A percentile compares a stretch with the other conserved stretches of the same genome.
These are phyloP conservation scores for Paspalum vaginatum DNA, from an alignment of 176 grass and related monocot species.

Conservation along the genomic window DNA sequence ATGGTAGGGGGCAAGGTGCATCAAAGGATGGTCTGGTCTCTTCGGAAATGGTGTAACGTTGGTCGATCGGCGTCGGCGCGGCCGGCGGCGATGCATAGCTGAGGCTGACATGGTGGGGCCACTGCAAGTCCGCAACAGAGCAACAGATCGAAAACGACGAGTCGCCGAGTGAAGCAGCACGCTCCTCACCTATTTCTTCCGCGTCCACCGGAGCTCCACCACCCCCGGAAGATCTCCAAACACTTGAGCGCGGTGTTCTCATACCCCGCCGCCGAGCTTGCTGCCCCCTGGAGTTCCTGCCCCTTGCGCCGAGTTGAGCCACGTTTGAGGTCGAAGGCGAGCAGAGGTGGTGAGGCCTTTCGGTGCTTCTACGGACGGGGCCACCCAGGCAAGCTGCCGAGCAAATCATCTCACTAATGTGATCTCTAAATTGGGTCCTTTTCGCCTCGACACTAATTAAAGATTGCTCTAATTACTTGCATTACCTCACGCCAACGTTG, in stretches of 20 bases:
- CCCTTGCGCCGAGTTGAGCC: background rate
- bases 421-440: background rate
- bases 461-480: background rate
- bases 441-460: background rate
- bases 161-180: background rate
- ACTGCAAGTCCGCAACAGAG: no score
- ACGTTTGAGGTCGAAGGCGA: background rate
- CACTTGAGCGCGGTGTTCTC: background rate
- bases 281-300: background rate
- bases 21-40: no score
- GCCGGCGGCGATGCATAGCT: background rate
- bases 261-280: background rate
- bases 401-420: conserved; percentile 8
- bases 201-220: background rate
- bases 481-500: background rate
- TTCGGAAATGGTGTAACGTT: background rate
- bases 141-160: no score
- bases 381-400: background rate
- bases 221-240: background rate
- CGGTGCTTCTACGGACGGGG: background rate
- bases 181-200: conserved; percentile 21
- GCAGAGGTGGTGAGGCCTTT: background rate
- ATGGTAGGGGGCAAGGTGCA: background rate
- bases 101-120: background rate
- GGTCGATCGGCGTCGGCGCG: background rate